Evolutionary conservation across 179 eudicot genomes (phyloP).

Genomic region (Beta corolliflora): DNA sequence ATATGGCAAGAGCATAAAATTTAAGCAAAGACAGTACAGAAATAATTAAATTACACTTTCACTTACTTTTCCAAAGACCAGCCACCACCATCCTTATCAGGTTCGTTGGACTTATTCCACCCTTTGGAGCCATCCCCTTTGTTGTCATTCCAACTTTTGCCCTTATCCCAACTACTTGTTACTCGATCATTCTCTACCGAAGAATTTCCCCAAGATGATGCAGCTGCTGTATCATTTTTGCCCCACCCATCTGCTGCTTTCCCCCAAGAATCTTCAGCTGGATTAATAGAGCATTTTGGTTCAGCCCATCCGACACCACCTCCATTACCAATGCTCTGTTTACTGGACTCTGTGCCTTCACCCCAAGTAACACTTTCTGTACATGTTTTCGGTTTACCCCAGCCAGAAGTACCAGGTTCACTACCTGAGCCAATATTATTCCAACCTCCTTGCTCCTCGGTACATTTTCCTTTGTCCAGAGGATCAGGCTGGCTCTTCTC

Average conservation of each 20-base stretch:
- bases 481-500: slow-evolving; percentile 23
- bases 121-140: slow-evolving; percentile 7
- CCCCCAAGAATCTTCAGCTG: slow-evolving; percentile 33
- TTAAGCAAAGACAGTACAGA: neutral
- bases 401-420: slow-evolving; percentile 28
- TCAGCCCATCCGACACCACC: slow-evolving; percentile 20
- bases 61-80: slow-evolving; percentile 19
- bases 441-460: slow-evolving; percentile 34
- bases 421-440: slow-evolving; percentile 28
- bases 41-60: neutral
- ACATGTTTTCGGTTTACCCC: slow-evolving; percentile 31
- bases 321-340: slow-evolving; percentile 11
- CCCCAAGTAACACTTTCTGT: slow-evolving; percentile 14
- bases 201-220: slow-evolving; percentile 28
- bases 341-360: neutral
- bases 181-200: neutral
- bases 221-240: slow-evolving; percentile 24
- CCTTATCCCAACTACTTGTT: neutral
- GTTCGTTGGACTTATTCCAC: slow-evolving; percentile 10
- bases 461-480: slow-evolving; percentile 28
- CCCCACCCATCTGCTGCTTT: slow-evolving; percentile 24
- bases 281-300: slow-evolving; percentile 15
- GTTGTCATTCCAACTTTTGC: slow-evolving; percentile 15
- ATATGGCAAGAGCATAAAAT: neutral
- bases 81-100: slow-evolving; percentile 6